phyloP scores from a whole-genome alignment of 106 monocot species.

The Alisma plantagoaquatica region DNA sequence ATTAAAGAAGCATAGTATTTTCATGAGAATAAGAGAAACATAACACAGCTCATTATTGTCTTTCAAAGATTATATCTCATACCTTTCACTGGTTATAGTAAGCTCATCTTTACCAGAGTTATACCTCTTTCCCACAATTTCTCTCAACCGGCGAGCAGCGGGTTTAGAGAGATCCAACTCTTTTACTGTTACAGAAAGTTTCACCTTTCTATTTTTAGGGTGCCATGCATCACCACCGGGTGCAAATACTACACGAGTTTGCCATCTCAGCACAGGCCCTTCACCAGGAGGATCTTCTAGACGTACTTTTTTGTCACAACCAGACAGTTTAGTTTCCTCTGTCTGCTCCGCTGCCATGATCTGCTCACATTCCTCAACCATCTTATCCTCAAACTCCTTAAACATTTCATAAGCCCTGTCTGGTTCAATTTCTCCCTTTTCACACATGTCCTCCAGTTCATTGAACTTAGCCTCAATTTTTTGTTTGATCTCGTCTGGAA shows the following conservation, averaged over 20 bases:
- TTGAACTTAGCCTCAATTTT: no score
- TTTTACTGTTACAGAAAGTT: conserved; percentile 72
- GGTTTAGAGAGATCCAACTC: conserved; percentile 62
- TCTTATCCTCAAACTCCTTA: conserved; percentile 70
- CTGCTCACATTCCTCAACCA: conserved; percentile 55
- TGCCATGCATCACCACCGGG: conserved; percentile 84
- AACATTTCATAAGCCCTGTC: conserved; percentile 65
- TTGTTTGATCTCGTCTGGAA: no score
- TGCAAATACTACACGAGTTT: conserved; percentile 66
- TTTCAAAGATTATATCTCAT: no score
- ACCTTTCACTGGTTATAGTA: conserved; percentile 86
- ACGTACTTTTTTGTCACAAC: conserved; percentile 23
- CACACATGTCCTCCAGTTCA: conserved; percentile 67
- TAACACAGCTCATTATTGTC: no score
- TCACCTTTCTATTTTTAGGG: conserved; percentile 81
- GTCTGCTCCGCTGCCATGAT: no score
- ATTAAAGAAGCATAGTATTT: no score
- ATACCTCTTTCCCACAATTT: no score
- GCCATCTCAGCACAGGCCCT: conserved; percentile 77
- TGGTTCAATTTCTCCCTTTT: conserved; percentile 57
- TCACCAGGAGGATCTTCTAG: conserved; percentile 76
- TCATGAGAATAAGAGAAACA: no score
- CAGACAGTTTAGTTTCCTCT: conserved; percentile 22
- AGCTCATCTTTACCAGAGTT: no score
- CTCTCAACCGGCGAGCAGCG: conserved; percentile 46